These are phyloP conservation scores for Candida insectorum DNA, from an alignment of 805 yeast genomes.

Conservation along the genomic window DNA sequence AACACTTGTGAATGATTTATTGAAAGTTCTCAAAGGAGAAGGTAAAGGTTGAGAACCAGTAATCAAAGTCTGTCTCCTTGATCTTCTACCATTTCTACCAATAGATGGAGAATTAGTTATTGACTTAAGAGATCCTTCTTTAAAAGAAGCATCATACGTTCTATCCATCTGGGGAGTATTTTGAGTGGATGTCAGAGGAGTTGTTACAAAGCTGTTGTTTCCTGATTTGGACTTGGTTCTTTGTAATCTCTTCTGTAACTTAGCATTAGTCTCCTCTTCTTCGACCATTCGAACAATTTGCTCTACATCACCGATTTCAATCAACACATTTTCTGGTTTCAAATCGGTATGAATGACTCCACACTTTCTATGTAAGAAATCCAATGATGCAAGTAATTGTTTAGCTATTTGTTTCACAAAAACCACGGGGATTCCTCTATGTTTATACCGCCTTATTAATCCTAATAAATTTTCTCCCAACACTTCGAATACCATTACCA, in stretches of 20 bases:
- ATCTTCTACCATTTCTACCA: constrained; percentile 46
- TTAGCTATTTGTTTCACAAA: constrained; percentile 80
- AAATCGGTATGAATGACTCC: constrained; percentile 59
- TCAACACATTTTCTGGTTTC: constrained; percentile 58
- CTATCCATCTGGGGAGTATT: constrained; percentile 11
- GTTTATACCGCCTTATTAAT: constrained; percentile 71
- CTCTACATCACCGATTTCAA: constrained; percentile 82
- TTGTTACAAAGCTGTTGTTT: constrained; percentile 8
- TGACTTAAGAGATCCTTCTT: constrained; percentile 4
- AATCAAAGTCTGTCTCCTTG: constrained; percentile 73
- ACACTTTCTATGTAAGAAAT: constrained; percentile 66
- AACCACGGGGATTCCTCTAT: constrained; percentile 72
- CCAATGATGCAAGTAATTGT: constrained; percentile 70
- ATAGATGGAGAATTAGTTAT: constrained; percentile 31
- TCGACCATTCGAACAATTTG: constrained; percentile 68
- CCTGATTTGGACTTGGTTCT: constrained; percentile 28
- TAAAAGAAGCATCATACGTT: constrained; percentile 1
- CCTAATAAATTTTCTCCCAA: constrained; percentile 91
- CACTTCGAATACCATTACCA: constrained; percentile 97
- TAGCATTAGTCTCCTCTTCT: constrained; percentile 50
- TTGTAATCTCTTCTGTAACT: constrained; percentile 39
- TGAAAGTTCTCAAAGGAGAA: constrained; percentile 70
- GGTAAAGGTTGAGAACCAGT: constrained; percentile 94
- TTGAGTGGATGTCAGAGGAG: constrained; percentile 14
- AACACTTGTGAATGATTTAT: constrained; percentile 36